phyloP scores from a whole-genome alignment of 2,329 filamentous ascomycete species.

The Huntiella moniliformis region DNA sequence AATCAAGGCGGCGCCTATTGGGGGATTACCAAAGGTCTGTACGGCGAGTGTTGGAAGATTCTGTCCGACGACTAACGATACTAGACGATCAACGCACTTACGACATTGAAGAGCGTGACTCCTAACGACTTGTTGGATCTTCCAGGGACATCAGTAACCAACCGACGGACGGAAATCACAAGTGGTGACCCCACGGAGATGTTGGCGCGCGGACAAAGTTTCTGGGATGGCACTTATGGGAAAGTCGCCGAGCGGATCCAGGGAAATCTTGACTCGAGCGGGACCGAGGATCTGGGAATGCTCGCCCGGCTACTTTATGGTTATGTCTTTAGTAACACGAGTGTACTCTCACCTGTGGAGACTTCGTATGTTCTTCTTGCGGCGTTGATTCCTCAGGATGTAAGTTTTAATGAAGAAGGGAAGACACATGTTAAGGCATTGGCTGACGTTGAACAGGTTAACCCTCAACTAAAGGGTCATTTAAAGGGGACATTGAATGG shows the following conservation, averaged over 20 bases:
- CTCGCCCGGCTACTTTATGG: slow-evolving; percentile 30
- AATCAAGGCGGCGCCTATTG: slow-evolving; percentile 28
- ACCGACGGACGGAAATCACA: slow-evolving; percentile 22
- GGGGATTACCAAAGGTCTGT: slow-evolving; percentile 30
- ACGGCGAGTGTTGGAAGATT: background rate
- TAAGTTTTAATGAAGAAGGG: slow-evolving; percentile 15
- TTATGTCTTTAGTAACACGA: slow-evolving; percentile 28
- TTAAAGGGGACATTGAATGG: slow-evolving; percentile 30
- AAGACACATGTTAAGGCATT: background rate
- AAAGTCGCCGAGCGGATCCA: slow-evolving; percentile 29
- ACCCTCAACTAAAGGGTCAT: slow-evolving; percentile 34
- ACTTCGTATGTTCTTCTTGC: slow-evolving; percentile 33
- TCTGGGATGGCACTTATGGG: slow-evolving; percentile 31
- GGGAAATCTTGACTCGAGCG: slow-evolving; percentile 28
- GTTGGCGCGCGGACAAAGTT: slow-evolving; percentile 24
- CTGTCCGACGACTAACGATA: background rate
- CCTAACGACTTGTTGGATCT: slow-evolving; percentile 24
- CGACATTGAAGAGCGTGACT: slow-evolving; percentile 26
- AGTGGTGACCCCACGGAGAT: slow-evolving; percentile 19
- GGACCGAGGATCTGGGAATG: slow-evolving; percentile 30
- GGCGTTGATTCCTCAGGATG: slow-evolving; percentile 32
- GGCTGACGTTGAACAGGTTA: slow-evolving; percentile 20
- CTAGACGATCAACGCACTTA: slow-evolving; percentile 28
- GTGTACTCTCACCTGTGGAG: slow-evolving; percentile 25
- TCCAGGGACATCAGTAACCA: slow-evolving; percentile 21